These are phyloP conservation scores for Colletotrichum sp. DNA, from an alignment of 2,329 filamentous ascomycete species.

Conservation along the genomic window DNA sequence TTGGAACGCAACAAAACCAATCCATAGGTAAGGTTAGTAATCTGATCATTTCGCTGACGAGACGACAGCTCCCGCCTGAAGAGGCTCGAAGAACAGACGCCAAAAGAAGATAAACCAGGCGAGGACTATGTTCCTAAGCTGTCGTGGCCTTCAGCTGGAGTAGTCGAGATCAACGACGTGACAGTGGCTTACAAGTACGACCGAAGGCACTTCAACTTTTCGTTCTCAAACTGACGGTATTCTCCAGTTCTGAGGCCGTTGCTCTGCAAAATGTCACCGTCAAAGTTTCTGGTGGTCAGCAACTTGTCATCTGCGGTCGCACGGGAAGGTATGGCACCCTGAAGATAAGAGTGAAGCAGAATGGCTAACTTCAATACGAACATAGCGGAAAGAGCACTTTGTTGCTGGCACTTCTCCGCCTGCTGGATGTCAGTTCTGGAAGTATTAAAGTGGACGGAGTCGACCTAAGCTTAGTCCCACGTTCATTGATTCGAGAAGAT, in stretches of 20 bases:
- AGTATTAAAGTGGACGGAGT: neutral
- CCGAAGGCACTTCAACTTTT: neutral
- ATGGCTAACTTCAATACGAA: neutral
- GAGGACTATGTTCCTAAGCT: constrained; percentile 25
- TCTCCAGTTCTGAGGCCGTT: neutral
- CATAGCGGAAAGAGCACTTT: constrained; percentile 6
- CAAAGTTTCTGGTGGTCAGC: neutral
- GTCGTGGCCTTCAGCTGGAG: constrained; percentile 36
- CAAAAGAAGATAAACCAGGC: constrained; percentile 28
- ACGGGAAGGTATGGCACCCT: neutral
- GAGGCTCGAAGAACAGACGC: constrained; percentile 29
- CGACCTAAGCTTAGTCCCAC: neutral
- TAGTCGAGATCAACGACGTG: constrained; percentile 35
- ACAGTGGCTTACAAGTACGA: constrained; percentile 32
- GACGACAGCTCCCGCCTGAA: constrained; percentile 24
- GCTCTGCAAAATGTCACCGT: neutral
- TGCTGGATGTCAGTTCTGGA: neutral
- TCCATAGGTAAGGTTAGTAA: too few species aligned
- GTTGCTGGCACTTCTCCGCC: neutral
- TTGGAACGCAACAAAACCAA: too few species aligned
- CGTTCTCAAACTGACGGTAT: accelerated
- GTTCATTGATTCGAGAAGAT: neutral
- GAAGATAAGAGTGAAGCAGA: neutral
- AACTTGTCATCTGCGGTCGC: neutral
- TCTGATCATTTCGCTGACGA: neutral